These are phyloP conservation scores for Auriscalpium microsporum DNA, from an alignment of 768 basidiomycete species.

Conservation along the genomic window DNA sequence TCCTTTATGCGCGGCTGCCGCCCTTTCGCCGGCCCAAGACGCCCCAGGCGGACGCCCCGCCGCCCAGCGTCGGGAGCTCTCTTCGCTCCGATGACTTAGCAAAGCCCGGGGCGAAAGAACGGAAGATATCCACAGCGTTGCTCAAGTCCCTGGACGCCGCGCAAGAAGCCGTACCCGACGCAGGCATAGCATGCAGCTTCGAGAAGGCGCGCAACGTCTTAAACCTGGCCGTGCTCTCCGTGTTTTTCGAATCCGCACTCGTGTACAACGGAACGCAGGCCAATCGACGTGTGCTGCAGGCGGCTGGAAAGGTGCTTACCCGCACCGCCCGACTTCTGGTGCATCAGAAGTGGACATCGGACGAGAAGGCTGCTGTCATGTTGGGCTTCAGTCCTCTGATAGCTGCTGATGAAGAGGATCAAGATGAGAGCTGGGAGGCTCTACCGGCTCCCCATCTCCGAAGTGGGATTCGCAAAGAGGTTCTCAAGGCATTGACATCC, in stretches of 20 bases:
- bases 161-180: conserved; percentile 35
- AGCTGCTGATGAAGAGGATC: conserved; percentile 24
- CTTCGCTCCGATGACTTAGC: conserved; percentile 22
- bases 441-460: conserved; percentile 36
- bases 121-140: conserved; percentile 54
- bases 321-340: conserved; percentile 33
- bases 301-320: conserved; percentile 45
- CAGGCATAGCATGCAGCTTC: conserved; percentile 34
- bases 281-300: conserved; percentile 55
- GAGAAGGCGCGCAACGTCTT: conserved; percentile 60
- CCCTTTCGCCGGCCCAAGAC: conserved; percentile 18
- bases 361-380: conserved; percentile 60
- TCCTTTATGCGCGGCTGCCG: conserved; percentile 59
- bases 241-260: conserved; percentile 64
- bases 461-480: conserved; percentile 57
- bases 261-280: conserved; percentile 53
- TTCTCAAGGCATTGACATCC: conserved; percentile 31
- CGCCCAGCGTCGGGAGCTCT: not conserved
- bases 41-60: conserved; percentile 2
- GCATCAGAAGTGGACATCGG: conserved; percentile 41
- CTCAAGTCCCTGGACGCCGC: conserved; percentile 52
- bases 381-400: conserved; percentile 61
- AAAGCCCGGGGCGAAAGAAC: conserved; percentile 50
- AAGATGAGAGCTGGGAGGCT: conserved; percentile 32
- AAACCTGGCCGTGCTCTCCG: conserved; percentile 57